Percentiles rank a stretch among this genome's conserved stretches.
Conservation (phyloP, 306 rosid species). For the Rubus idaeus region DNA sequence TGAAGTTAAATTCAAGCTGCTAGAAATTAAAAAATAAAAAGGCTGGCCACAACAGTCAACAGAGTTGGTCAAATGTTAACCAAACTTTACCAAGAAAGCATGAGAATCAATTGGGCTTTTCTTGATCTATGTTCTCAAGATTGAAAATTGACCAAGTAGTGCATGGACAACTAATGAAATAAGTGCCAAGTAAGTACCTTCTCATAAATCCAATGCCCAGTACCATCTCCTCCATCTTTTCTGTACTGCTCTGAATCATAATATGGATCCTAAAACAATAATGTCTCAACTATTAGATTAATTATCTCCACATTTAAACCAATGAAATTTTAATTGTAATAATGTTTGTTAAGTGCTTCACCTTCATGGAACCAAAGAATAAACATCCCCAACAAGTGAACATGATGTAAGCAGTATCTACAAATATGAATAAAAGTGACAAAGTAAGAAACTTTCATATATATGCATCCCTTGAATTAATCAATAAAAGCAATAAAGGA, state of each 20-base stretch:
- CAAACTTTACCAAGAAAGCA: background rate
- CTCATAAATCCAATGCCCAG: slow-evolving; percentile 86
- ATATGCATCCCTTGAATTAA: background rate
- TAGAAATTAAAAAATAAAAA: background rate
- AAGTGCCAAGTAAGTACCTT: slow-evolving; percentile 46
- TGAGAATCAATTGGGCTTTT: background rate
- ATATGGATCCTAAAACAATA: slow-evolving; percentile 67
- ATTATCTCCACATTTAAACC: background rate
- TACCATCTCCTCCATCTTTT: slow-evolving; percentile 90
- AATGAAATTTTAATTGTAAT: background rate
- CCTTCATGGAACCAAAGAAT: slow-evolving; percentile 92
- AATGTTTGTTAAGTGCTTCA: slow-evolving; percentile 8
- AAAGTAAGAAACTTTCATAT: background rate
- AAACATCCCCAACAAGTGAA: slow-evolving; percentile 93
- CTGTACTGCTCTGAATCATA: slow-evolving; percentile 80
- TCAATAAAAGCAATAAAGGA: background rate
- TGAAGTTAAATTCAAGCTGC: background rate
- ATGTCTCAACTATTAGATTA: background rate
- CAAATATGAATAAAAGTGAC: background rate
- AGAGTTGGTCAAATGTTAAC: background rate
- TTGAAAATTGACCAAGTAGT: background rate
- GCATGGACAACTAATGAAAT: background rate
- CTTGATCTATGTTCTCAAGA: background rate
- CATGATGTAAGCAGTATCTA: slow-evolving; percentile 54
- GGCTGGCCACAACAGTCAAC: background rate